A percentile compares a stretch with the other conserved stretches of the same genome.
Evolutionary conservation across 148 eudicot genomes (phyloP).

Genomic region (Heliamphora exappendiculata): DNA sequence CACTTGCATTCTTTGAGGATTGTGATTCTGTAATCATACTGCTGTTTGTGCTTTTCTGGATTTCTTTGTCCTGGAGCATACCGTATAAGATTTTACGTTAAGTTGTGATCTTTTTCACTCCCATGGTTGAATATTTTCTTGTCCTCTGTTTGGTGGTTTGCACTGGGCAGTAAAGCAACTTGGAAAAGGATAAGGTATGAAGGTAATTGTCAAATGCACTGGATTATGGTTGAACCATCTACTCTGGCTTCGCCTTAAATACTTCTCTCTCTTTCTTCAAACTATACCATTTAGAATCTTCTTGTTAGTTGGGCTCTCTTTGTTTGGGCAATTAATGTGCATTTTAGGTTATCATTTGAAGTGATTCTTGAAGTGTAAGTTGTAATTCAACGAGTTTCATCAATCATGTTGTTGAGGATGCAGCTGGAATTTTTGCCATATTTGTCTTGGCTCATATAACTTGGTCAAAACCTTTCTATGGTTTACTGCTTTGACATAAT

Average conservation of each 20-base stretch:
- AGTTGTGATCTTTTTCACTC: background rate
- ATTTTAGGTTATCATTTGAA: too few relatives aligned
- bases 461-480: too few relatives aligned
- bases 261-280: background rate
- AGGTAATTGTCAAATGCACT: background rate
- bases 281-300: background rate
- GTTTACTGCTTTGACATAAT: too few relatives aligned
- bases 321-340: too few relatives aligned
- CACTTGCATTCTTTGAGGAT: background rate
- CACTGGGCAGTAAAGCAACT: background rate
- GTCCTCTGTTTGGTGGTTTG: too few relatives aligned
- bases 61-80: background rate
- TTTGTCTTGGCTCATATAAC: too few relatives aligned
- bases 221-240: background rate
- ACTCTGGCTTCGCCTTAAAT: background rate
- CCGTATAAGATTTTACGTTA: background rate
- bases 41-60: background rate
- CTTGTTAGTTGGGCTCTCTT: background rate
- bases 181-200: background rate
- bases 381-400: too few relatives aligned
- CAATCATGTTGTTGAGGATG: too few relatives aligned
- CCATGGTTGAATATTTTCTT: background rate
- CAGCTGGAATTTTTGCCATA: too few relatives aligned
- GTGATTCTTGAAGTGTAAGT: too few relatives aligned
- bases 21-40: background rate